Evolutionary conservation across 768 basidiomycete genomes (phyloP).

Genomic region (Tulasnella sp.): DNA sequence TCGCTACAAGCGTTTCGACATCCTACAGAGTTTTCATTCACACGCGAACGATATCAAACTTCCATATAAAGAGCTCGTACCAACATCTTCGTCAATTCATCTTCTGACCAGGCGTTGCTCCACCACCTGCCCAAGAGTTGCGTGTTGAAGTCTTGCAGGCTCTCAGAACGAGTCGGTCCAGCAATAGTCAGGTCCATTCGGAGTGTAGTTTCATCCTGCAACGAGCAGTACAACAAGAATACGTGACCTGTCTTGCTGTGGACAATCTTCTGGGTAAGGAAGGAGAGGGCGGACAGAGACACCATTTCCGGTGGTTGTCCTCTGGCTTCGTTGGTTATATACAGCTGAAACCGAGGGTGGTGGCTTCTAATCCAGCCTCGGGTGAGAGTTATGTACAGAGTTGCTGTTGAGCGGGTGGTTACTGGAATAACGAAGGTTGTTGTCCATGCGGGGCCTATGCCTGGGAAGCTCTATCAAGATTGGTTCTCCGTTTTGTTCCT

Average conservation of each 20-base stretch:
- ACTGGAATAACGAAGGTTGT: not conserved
- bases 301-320: not conserved
- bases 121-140: conserved; percentile 27
- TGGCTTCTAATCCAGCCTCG: not conserved
- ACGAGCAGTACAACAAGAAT: conserved; percentile 23
- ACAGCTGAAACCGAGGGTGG: not conserved
- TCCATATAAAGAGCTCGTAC: not conserved
- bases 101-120: conserved; percentile 19
- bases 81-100: conserved; percentile 17
- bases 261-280: conserved; percentile 32
- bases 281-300: conserved; percentile 15
- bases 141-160: conserved; percentile 17
- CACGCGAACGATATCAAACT: not conserved
- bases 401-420: not conserved
- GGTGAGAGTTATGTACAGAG: not conserved
- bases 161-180: conserved; percentile 6
- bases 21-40: not conserved
- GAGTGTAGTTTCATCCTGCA: not conserved
- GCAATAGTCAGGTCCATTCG: conserved; percentile 25
- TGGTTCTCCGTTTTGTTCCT: not conserved
- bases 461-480: not conserved
- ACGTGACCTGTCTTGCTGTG: conserved; percentile 30
- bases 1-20: not conserved
- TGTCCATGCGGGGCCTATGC: not conserved
- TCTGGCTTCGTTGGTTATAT: not conserved